Evolutionary conservation across 2,329 filamentous ascomycete species (phyloP).

Genomic region (Botrytis porri): DNA sequence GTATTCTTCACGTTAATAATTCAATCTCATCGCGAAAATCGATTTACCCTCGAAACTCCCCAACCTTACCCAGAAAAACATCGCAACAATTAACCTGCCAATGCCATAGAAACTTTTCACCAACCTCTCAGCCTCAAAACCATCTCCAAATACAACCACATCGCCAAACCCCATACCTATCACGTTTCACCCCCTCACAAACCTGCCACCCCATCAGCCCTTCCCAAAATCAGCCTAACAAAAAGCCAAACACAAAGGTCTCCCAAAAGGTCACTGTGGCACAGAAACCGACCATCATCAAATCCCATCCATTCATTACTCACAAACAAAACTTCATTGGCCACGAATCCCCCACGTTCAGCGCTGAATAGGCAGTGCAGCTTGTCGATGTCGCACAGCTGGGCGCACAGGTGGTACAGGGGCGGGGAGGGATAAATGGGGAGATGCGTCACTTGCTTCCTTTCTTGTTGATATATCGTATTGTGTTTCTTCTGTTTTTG

Average conservation of each 20-base stretch:
- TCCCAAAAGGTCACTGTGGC: not conserved
- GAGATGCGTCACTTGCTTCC: not conserved
- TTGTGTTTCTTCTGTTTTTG: too few relatives aligned
- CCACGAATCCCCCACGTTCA: not conserved
- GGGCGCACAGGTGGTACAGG: not conserved
- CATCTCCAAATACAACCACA: too few relatives aligned
- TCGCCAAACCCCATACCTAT: not conserved
- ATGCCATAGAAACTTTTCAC: not conserved
- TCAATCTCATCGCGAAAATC: not conserved
- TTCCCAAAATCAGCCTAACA: not conserved
- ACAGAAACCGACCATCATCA: not conserved
- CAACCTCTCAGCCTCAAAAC: too few relatives aligned
- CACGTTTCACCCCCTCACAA: not conserved
- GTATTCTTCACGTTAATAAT: not conserved
- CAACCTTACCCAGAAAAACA: not conserved
- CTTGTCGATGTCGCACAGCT: conserved; percentile 1
- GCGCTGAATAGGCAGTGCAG: not conserved
- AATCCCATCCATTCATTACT: not conserved
- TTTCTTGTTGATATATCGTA: not conserved
- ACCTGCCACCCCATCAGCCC: not conserved
- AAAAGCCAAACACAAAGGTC: not conserved
- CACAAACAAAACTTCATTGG: not conserved
- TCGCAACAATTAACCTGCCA: not conserved
- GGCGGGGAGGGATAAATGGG: conserved; percentile 1
- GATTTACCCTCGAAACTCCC: not conserved